phyloP scores from a whole-genome alignment of 2,329 filamentous ascomycete species.

The Microascus cirrosus region DNA sequence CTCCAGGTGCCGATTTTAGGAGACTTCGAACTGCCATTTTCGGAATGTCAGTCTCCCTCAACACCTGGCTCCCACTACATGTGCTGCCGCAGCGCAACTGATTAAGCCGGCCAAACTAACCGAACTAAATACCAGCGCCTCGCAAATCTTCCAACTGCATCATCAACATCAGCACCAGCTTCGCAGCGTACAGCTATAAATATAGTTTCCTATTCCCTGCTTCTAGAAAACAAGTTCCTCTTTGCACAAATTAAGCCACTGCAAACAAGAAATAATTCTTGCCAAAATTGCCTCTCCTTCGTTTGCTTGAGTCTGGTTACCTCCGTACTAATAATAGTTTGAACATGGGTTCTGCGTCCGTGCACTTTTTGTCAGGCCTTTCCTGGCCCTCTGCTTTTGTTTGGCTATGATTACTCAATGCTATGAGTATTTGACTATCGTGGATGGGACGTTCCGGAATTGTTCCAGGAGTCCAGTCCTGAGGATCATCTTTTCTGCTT shows the following conservation, averaged over 20 bases:
- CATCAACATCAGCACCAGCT: too few relatives aligned
- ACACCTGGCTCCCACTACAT: too few relatives aligned
- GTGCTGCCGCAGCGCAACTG: too few relatives aligned
- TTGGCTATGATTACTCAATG: too few relatives aligned
- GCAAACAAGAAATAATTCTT: not conserved
- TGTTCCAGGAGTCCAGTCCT: conserved; percentile 17
- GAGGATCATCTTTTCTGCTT: conserved; percentile 21
- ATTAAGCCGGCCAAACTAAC: too few relatives aligned
- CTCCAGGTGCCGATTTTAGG: too few relatives aligned
- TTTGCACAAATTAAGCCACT: not conserved
- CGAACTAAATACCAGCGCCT: too few relatives aligned
- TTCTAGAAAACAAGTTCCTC: not conserved
- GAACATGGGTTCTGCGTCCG: not conserved
- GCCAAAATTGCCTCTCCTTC: not conserved
- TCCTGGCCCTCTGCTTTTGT: too few relatives aligned
- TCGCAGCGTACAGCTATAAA: not conserved
- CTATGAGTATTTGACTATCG: conserved; percentile 11
- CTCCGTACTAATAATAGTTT: not conserved
- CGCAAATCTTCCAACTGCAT: too few relatives aligned
- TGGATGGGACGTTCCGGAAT: conserved; percentile 15
- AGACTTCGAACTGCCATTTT: too few relatives aligned
- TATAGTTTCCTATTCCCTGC: not conserved
- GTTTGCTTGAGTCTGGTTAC: not conserved
- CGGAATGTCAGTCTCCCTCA: too few relatives aligned
- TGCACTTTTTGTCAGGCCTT: conserved; percentile 10